phyloP scores from a whole-genome alignment of 768 basidiomycete species.

The Pisolithus albus region DNA sequence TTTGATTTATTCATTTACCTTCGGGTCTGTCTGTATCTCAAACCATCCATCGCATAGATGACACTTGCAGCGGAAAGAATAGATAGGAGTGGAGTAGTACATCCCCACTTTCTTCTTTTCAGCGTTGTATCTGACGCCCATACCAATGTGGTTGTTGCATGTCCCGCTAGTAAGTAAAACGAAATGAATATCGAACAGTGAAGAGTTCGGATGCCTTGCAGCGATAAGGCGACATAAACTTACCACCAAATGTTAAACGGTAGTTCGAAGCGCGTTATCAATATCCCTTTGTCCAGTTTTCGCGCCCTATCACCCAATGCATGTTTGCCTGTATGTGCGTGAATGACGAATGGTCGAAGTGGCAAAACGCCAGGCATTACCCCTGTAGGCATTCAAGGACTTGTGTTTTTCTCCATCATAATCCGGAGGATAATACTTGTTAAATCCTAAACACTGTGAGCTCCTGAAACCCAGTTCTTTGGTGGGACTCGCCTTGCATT shows the following conservation, averaged over 20 bases:
- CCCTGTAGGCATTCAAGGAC: constrained; percentile 68
- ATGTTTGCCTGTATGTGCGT: constrained; percentile 66
- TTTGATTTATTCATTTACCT: constrained; percentile 44
- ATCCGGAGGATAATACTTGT: constrained; percentile 76
- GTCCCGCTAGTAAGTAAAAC: constrained; percentile 52
- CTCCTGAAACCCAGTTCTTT: neutral
- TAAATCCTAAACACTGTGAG: constrained; percentile 45
- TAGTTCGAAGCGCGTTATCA: constrained; percentile 92
- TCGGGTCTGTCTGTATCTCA: constrained; percentile 94
- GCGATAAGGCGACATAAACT: constrained; percentile 16
- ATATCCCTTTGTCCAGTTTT: constrained; percentile 92
- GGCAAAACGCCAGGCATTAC: constrained; percentile 26
- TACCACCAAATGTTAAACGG: constrained; percentile 98
- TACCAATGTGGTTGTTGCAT: constrained; percentile 95
- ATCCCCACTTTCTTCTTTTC: constrained; percentile 96
- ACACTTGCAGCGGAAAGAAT: constrained; percentile 94
- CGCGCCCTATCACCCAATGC: constrained; percentile 89
- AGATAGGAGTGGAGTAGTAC: constrained; percentile 94
- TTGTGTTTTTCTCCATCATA: constrained; percentile 65
- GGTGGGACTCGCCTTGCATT: constrained; percentile 37
- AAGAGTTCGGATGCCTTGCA: no score
- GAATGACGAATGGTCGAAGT: neutral
- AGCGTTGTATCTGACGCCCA: constrained; percentile 99
- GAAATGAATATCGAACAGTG: neutral
- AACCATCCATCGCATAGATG: constrained; percentile 97